phyloP scores from a whole-genome alignment of 768 basidiomycete species.

The Ramaria sp. region DNA sequence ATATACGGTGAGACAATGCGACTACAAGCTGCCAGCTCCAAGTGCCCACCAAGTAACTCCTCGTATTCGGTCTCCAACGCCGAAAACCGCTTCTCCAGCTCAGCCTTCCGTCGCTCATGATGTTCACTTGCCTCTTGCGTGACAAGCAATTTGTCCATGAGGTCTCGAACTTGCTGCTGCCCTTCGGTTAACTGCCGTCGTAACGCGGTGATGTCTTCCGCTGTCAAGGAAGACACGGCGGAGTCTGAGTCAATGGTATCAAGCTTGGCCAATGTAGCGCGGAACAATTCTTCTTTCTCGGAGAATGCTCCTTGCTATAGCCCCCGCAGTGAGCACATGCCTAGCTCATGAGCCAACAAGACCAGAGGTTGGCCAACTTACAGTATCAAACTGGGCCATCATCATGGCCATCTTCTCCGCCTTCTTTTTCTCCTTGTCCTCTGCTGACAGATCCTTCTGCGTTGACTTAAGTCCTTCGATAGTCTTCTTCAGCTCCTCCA shows the following conservation, averaged over 20 bases:
- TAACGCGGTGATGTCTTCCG: conserved; percentile 73
- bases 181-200: conserved; percentile 84
- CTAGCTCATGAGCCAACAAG: conserved; percentile 7
- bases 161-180: conserved; percentile 76
- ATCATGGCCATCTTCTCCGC: conserved; percentile 99
- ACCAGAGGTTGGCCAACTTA: conserved; percentile 28
- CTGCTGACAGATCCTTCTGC: conserved; percentile 77
- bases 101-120: conserved; percentile 69
- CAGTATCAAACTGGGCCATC: conserved; percentile 98
- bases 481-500: conserved; percentile 81
- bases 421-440: conserved; percentile 98
- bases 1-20: conserved; percentile 8
- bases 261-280: conserved; percentile 73
- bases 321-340: conserved; percentile 3
- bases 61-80: conserved; percentile 91
- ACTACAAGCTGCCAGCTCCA: conserved; percentile 8
- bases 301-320: conserved; percentile 83
- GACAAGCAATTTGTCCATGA: conserved; percentile 80
- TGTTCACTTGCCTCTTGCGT: conserved; percentile 90
- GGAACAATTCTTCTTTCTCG: conserved; percentile 90
- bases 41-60: conserved; percentile 75
- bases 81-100: conserved; percentile 73
- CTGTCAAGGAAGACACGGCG: conserved; percentile 44
- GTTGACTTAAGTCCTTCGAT: conserved; percentile 68
- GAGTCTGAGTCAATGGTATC: conserved; percentile 64